Base-by-base conservation (phyloP, 73 alveolate species). In the Paraurostyla sp. region DNA sequence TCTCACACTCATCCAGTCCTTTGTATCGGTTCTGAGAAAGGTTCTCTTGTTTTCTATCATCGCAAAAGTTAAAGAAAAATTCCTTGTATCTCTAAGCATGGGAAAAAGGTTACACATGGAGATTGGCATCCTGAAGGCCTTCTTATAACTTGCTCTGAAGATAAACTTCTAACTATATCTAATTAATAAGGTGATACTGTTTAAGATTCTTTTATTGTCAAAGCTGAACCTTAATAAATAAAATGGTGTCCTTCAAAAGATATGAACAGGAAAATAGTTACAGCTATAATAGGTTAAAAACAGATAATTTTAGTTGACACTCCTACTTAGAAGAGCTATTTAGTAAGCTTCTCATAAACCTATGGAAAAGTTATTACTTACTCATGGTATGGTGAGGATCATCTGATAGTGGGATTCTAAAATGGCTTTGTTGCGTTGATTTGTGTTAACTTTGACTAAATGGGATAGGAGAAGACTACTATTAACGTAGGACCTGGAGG, bases 21-120 rank as follows among this genome's bases (percentile, higher is more conserved):
- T 20, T 98, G 97, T 49, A 97, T 98, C 27, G 99, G 99, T 49
- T 95, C 99, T 6, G 99, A 98, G 73, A 97, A 98, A 76, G 99
- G 99, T 23, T 94, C 97, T 71, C 91, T 98, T 30, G 95, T 97
- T 73, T 97, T 98, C 95, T 98, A 95, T 95, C 97, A 97, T 94
- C 98, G 98, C 96, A 95, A 98, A 90, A 91, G 96, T 45, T 96
- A 94, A 87, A 95, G 97, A 92, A 97, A 98, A 90, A 92, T 95
- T 48, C 99, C 99, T 35, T 96, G 98, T 38, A 92, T 98, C 92
- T 99, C 99, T 85, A 98, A 97, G 92, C 99, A 98, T 91, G 95
- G 99, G 35, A 98, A 97, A 90, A 92, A 88, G 90, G 97, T 98
- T 49, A 87, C 94, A 0, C 69, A 97, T 3, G 99, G 99, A 3